Base-by-base conservation (phyloP, 2,329 filamentous ascomycete genomes). In the Ambrosiella cleistominuta region DNA sequence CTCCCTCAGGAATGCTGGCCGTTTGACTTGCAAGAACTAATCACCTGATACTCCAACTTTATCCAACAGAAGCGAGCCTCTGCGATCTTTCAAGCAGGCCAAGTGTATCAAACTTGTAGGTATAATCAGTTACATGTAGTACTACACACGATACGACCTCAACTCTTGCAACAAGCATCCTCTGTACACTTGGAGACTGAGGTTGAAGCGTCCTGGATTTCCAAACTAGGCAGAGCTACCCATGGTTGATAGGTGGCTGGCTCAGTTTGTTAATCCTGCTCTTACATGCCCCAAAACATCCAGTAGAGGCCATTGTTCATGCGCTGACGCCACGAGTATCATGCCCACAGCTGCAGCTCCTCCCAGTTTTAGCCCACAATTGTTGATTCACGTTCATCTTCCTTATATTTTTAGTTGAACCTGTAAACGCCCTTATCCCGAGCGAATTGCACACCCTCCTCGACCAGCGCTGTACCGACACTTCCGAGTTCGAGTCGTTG, bases 271-370 rank as follows among this genome's bases (percentile, higher is more conserved):
- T 12, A 36, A 58, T 58, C 42, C 51, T 58, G 15, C 57, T 54
- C 42, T 54, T 45, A 58, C 57, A 54, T n/a, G 54, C 37, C 58
- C 49, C 52, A 56, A 60, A 60, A 27, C 35, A 58, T 17, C 39
- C 15, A 42, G 47, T 45, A 56, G 36, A 49, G 37, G 40, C 13
- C 39, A 44, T 44, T 37, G 35, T 51, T 60, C 54, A 56, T 53
- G 54, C 54, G 58, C 58, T 60, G 54, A 60, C 58, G 53, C 54
- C 53, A 54, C 37, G 13, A 42, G 38, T 42, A 54, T 35, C 38
- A 42, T 17, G 15, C 6, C 15, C n/a, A 54, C 37, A 47, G 19
- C 5, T 15, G 15, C 9, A 47, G 19, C n/a, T 15, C n/a, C 13
- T 15, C n/a, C 44, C 27, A 27, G 4, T 27, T 2, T 27, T 27